Evolutionary conservation across 2,329 filamentous ascomycete species (phyloP).

Genomic region (Aspergillus aculeatinus): DNA sequence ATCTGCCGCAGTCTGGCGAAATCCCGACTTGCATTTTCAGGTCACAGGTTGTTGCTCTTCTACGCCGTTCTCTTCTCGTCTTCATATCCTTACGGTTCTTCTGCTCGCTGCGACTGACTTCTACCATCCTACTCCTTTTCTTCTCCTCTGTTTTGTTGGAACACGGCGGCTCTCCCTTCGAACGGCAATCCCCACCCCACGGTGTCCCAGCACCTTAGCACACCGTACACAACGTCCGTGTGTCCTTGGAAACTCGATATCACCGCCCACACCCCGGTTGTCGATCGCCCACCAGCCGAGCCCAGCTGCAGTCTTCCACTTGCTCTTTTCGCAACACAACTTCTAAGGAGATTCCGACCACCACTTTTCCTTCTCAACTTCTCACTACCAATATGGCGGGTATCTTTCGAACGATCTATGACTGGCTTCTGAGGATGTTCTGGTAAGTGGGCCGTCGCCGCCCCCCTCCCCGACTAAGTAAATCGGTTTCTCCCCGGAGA

Average conservation of each 20-base stretch:
- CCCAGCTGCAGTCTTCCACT: constrained; percentile 12
- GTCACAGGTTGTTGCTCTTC: not conserved
- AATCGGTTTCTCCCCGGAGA: constrained; percentile 26
- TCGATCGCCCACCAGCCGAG: constrained; percentile 12
- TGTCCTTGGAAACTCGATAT: constrained; percentile 18
- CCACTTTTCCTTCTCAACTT: constrained; percentile 9
- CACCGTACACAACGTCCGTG: constrained; percentile 18
- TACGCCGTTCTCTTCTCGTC: not conserved
- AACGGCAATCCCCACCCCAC: constrained; percentile 20
- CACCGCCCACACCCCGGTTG: constrained; percentile 10
- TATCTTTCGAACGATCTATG: constrained; percentile 91
- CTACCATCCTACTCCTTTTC: constrained; percentile 8
- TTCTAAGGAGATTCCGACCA: constrained; percentile 1
- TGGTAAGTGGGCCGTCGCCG: constrained; percentile 64
- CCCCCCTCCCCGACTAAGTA: constrained; percentile 10
- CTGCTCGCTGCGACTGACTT: not conserved
- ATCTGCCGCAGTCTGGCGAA: not conserved
- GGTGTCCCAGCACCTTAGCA: constrained; percentile 6
- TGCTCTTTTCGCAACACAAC: not conserved
- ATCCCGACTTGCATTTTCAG: not conserved
- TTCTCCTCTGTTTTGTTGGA: constrained; percentile 14
- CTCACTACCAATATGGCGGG: constrained; percentile 67
- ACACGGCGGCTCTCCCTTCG: constrained; percentile 16
- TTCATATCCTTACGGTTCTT: not conserved
- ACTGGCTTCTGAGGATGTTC: constrained; percentile 96